Evolutionary conservation across 73 alveolate genomes (phyloP), one percentile per base, ranked within the genome.

Genomic region (Paramecium pentaurelia): DNA sequence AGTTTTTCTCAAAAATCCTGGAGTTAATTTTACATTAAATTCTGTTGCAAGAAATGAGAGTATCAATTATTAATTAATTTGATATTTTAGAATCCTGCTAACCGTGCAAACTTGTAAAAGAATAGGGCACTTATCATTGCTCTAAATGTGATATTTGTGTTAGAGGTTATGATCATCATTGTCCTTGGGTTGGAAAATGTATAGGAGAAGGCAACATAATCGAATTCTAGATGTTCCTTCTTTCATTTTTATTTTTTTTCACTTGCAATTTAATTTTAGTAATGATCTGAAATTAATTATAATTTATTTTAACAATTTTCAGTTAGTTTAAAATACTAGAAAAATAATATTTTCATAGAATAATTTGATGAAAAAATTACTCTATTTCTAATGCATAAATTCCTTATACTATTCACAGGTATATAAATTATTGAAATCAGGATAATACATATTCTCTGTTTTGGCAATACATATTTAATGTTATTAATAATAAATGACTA

Each of bases 121-220:
- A 86, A 44, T 54, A 75, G 34, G 93, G 94, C 25, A 95, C 97
- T 45, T 28, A 47, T 45, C 98, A 96, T 92, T 96, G 98, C 44
- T 20, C 59, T 58, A 75, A 77, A 16, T 96, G 98, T 58, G 92
- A 92, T 58, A 86, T 95, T 9, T 96, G 97, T 11, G 85, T 91
- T 8, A 95, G 92, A 95, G 96, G 94, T 4, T 64, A 45, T 49
- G 98, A 96, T 89, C 98, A 96, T 89, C 98, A 96, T 92, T 96
- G 98, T 58, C 98, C 97, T 40, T 96, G 98, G 98, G 93, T 95
- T 44, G 95, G 98, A 54, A 96, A 96, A 86, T 96, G 98, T 59
- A 96, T 96, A 37, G 98, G 98, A 60, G 89, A 37, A 64, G 94
- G 91, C 30, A 96, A 96, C 71, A 28, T 83, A 27, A 25, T 20